Conservation (phyloP, 805 yeast genomes). For the Metschnikowia arizonensis region DNA sequence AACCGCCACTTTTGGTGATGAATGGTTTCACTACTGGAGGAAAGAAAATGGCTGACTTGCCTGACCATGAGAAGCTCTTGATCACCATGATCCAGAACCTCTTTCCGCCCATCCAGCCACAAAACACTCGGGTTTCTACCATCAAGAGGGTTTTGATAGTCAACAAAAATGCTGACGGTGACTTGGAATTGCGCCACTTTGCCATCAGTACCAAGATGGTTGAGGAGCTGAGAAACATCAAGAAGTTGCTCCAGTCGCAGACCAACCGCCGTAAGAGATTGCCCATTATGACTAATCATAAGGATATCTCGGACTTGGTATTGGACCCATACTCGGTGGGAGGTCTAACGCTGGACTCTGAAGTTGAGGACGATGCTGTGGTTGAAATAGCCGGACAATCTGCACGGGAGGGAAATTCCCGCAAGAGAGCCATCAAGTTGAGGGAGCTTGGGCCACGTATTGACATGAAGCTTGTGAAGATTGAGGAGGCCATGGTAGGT, state of each 20-base stretch:
- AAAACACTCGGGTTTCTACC: constrained; percentile 63
- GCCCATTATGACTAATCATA: constrained; percentile 64
- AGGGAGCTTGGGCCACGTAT: constrained; percentile 93
- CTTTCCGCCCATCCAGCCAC: constrained; percentile 93
- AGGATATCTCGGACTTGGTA: constrained; percentile 78
- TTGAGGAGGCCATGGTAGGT: constrained; percentile 84
- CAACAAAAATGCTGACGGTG: constrained; percentile 68
- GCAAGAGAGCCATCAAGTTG: constrained; percentile 82
- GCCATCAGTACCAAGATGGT: constrained; percentile 82
- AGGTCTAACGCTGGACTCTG: constrained; percentile 85
- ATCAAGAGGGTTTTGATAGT: constrained; percentile 84
- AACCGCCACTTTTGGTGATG: constrained; percentile 88
- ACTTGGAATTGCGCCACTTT: constrained; percentile 84
- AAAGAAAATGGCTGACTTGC: constrained; percentile 54
- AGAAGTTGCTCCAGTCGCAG: constrained; percentile 62
- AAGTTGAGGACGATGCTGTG: constrained; percentile 85
- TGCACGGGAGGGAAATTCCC: constrained; percentile 24
- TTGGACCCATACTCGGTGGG: constrained; percentile 80
- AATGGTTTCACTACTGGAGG: constrained; percentile 66
- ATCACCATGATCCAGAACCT: constrained; percentile 91
- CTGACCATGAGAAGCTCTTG: constrained; percentile 70
- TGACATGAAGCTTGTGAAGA: constrained; percentile 69
- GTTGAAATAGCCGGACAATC: constrained; percentile 48
- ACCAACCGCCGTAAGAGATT: constrained; percentile 55
- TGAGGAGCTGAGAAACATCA: constrained; percentile 68